Base-by-base conservation (phyloP, 768 basidiomycete genomes). In the Serendipita sp. region DNA sequence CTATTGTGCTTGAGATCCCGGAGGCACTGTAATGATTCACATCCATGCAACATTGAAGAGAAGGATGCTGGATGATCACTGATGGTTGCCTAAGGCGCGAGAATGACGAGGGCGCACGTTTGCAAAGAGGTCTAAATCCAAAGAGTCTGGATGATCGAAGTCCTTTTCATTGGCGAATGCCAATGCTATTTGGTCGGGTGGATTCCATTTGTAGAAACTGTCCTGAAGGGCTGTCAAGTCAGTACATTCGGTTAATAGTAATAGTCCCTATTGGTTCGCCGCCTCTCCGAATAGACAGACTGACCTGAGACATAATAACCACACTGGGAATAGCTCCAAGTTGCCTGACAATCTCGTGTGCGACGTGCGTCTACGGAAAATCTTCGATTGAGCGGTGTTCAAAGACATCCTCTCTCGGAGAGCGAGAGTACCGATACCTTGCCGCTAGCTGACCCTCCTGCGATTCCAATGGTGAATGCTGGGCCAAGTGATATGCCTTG, bases 61-160 rank as follows among this genome's bases (percentile, higher is more conserved):
- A 31, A 7, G 31, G 7, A 58, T 4, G 13, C 4, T 28, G 53
- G 45, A 48, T 17, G 45, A 20, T 3, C 45, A 17, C 45, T 28
- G 45, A 20, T 28, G 26, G 45, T 17, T 20, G 26, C 48, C 20
- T 16, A 20, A 48, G 45, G n/a, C 17, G 26, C 45, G 26, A 48
- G 26, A 48, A 48, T 20, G 45, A 28, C 17, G 45, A 20, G 17
- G 38, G 75, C 83, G 64, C 70, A 92, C 89, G 56, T 82, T 73
- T 53, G 86, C 84, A 67, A 97, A 93, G 70, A 90, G 74, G 1
- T 83, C 81, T 80, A 92, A 88, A 72, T 99, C 95, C 58, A 98
- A 86, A 2, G 93, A 85, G 72, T 89, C 83, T 11, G 95, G 95
- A 67, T 93, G 90, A 69, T 99, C 95, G 66, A 94, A 87, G 69